Base-by-base conservation (phyloP, 2,329 filamentous ascomycete species). In the Huntiella moniliformis region DNA sequence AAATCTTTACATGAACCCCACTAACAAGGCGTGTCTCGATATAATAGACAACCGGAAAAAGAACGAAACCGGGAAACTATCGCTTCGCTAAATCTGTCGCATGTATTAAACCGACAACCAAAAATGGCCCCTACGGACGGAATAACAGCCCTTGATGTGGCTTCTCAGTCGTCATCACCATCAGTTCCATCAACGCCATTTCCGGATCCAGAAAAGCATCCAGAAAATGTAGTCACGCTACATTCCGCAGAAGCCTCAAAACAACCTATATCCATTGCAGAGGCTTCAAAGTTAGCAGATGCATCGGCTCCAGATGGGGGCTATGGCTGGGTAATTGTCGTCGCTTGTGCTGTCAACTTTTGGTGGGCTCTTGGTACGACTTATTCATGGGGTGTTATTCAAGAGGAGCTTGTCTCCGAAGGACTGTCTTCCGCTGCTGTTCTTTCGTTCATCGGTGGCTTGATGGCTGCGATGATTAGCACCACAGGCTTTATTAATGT, bases 301-400 rank as follows among this genome's bases (percentile, higher is more conserved):
- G 61, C 63, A 0, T 52, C 61, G 22, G 63, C 62, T 0, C 71
- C 70, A 0, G 69, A 74, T 40, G 70, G 70, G 22, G 70, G 69
- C 17, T 71, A 73, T 53, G 71, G 70, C 50, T 74, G 71, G 70
- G 60, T 66, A 11, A 61, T 77, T 5, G 67, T 77, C 17, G 58
- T 57, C 3, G 63, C 61, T 31, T 72, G 68, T 52, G 63, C 66
- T 2, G 54, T 71, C 1, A 53, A 74, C 8, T 63, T 67, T 2
- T 77, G 71, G 61, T 74, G 69, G 71, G 63, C 68, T 44, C 65
- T 70, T 42, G 73, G 73, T 43, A 70, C 65, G 0, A 64, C 64
- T 5, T 74, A 74, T 53, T 66, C 64, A 51, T 79, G 74, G 73
- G 75, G 74, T 17, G 65, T 79, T 0, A 59, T 77, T 40, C 74